Conservation (phyloP, 805 yeast genomes). For the Torulaspora delbrueckii region DNA sequence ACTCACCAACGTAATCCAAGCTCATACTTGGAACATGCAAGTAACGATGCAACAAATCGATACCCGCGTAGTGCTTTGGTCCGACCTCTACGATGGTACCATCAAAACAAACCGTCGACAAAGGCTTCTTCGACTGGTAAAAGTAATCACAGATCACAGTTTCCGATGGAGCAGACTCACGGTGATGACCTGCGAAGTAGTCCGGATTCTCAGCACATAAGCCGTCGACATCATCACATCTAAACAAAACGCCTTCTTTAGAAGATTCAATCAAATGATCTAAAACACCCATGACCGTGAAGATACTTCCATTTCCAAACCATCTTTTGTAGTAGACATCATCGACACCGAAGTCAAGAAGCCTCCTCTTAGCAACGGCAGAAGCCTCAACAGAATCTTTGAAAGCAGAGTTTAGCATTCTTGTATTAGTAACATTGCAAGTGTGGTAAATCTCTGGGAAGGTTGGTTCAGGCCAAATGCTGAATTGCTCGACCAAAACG, state of each 20-base stretch:
- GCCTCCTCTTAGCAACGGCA: conserved; percentile 36
- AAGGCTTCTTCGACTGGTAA: conserved; percentile 32
- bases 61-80: conserved; percentile 34
- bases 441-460: conserved; percentile 14
- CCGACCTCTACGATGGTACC: conserved; percentile 33
- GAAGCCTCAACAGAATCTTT: conserved; percentile 35
- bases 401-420: conserved; percentile 25
- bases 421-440: conserved; percentile 14
- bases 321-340: conserved; percentile 36
- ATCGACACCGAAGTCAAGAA: conserved; percentile 33
- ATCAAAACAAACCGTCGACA: conserved; percentile 35
- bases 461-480: conserved; percentile 13
- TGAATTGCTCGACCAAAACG: not conserved
- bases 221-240: conserved; percentile 41
- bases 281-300: conserved; percentile 37
- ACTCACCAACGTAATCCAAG: conserved; percentile 36
- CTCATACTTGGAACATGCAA: conserved; percentile 36
- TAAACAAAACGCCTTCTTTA: conserved; percentile 34
- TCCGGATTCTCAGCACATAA: conserved; percentile 31
- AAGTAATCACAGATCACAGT: conserved; percentile 41
- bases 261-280: conserved; percentile 35
- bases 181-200: conserved; percentile 40
- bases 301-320: conserved; percentile 38
- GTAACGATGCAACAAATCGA: conserved; percentile 38
- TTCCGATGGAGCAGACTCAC: conserved; percentile 36